phyloP scores from a whole-genome alignment of 31 red algal species.

The Endocladia muricata region DNA sequence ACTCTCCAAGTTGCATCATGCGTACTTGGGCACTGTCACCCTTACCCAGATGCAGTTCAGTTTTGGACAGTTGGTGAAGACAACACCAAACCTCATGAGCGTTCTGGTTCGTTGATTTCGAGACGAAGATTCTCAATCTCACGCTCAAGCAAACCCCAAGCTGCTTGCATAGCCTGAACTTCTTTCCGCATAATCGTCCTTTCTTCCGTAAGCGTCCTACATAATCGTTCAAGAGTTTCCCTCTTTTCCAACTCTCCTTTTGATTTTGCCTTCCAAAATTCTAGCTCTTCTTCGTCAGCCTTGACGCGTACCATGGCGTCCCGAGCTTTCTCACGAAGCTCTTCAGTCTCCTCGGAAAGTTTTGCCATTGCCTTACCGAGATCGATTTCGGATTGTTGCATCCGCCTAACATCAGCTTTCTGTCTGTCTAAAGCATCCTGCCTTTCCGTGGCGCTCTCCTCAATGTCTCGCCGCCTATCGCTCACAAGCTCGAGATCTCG shows the following conservation, averaged over 20 bases:
- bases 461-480: conserved; percentile 11
- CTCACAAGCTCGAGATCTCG: conserved; percentile 17
- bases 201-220: conserved; percentile 61
- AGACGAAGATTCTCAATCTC: conserved; percentile 68
- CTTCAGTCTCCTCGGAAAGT: conserved; percentile 41
- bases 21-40: too few relatives aligned
- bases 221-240: conserved; percentile 50
- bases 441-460: conserved; percentile 22
- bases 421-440: conserved; percentile 39
- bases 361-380: conserved; percentile 51
- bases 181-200: conserved; percentile 64
- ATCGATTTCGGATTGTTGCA: conserved; percentile 37
- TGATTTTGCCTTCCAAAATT: conserved; percentile 66
- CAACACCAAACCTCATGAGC: too few relatives aligned
- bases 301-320: conserved; percentile 43
- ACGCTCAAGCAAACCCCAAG: conserved; percentile 51
- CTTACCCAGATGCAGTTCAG: too few relatives aligned
- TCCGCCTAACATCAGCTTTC: conserved; percentile 30
- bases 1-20: too few relatives aligned
- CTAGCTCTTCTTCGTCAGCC: conserved; percentile 46
- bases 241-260: conserved; percentile 62
- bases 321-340: conserved; percentile 30
- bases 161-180: conserved; percentile 58
- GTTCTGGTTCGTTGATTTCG: too few relatives aligned
- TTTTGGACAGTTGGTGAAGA: too few relatives aligned